A percentile compares a stretch with the other conserved stretches of the same genome.
Conservation (phyloP, 1,139 yeast genomes). For the Taphrina populina region DNA sequence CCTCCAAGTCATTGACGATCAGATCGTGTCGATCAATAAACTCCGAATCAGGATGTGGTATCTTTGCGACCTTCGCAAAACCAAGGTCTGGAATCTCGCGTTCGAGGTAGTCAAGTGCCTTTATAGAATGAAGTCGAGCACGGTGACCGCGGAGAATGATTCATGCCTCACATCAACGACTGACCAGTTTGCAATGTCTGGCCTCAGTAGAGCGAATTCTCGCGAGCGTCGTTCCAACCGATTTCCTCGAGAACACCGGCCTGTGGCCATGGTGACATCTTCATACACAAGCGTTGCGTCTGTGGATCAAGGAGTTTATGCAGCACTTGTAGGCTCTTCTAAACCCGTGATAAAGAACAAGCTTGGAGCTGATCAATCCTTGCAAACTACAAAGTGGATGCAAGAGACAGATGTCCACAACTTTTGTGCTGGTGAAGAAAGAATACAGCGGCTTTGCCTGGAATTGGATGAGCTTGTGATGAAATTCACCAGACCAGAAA, state of each 20-base stretch:
- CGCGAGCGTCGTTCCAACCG: conserved; percentile 8
- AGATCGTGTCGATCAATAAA: conserved; percentile 14
- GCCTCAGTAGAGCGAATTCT: background rate
- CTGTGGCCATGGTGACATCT: background rate
- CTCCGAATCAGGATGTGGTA: conserved; percentile 31
- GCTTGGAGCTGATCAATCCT: conserved; percentile 3
- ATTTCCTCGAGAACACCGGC: conserved; percentile 6
- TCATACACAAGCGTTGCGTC: background rate
- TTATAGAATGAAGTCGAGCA: background rate
- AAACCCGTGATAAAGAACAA: conserved; percentile 17
- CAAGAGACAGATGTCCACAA: conserved; percentile 17
- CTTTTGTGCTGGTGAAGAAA: conserved; percentile 28
- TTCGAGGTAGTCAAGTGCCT: conserved; percentile 29
- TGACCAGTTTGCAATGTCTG: background rate
- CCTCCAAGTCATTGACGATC: conserved; percentile 14
- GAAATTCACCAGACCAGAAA: background rate
- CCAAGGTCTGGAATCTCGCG: conserved; percentile 26
- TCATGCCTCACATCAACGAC: background rate
- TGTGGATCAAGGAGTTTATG: conserved; percentile 16
- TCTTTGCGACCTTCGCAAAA: conserved; percentile 11
- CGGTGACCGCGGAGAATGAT: background rate
- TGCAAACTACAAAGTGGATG: conserved; percentile 24
- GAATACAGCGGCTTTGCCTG: conserved; percentile 24
- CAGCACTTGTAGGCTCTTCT: conserved; percentile 2
- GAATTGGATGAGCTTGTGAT: conserved; percentile 21